These are phyloP conservation scores for Solanum hybrid DNA, from an alignment of 305 asterid species.

Conservation along the genomic window DNA sequence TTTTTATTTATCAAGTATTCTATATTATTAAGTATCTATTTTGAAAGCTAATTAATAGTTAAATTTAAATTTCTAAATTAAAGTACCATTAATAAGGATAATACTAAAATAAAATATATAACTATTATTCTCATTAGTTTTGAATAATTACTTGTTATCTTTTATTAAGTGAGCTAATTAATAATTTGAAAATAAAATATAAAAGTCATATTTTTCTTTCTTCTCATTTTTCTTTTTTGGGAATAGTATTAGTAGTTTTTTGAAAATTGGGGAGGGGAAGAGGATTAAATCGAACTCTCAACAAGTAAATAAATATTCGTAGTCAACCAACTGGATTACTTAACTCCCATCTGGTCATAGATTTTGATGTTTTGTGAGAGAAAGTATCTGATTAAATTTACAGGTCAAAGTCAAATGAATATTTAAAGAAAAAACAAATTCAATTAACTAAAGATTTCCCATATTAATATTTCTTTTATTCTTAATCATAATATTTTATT, in stretches of 20 bases:
- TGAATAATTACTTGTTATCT: neutral
- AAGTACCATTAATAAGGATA: neutral
- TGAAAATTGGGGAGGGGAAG: neutral
- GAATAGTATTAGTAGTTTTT: neutral
- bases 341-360: neutral
- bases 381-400: neutral
- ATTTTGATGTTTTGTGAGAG: neutral
- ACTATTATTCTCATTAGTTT: neutral
- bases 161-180: neutral
- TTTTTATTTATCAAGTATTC: neutral
- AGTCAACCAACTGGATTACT: neutral
- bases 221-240: neutral
- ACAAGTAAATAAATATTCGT: neutral
- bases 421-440: no score
- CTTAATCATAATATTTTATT: neutral
- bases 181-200: neutral
- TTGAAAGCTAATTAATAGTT: neutral
- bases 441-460: neutral
- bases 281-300: neutral
- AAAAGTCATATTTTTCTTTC: neutral
- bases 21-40: neutral
- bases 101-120: neutral
- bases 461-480: neutral
- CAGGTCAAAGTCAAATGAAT: no score
- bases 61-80: neutral